Base-by-base conservation (phyloP, 2,329 filamentous ascomycete species). In the Penicillium sp. region DNA sequence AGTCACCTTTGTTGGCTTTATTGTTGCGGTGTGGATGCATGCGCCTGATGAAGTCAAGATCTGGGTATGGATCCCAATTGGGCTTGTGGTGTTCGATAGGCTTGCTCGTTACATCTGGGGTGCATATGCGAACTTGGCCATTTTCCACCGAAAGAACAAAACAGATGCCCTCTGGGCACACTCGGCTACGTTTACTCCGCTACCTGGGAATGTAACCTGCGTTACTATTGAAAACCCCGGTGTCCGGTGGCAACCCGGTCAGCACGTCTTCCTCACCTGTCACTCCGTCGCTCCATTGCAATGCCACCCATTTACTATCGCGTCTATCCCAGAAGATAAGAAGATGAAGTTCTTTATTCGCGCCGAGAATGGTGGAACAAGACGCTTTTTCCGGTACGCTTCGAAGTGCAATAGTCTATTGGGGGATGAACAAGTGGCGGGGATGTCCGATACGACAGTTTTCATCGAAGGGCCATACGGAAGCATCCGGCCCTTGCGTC, bases 241-340 rank as follows among this genome's bases (percentile, higher is more conserved):
- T 2, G 72, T 83, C 44, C 67, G 61, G 17, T 85, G 82, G 82
- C 72, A 64, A 26, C 73, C 82, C 3, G 82, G 82, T 1, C 81
- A 85, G 53, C 81, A 85, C 60, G 73, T 80, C 0, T 82, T 83
- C 56, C 66, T 85, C 2, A 77, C 77, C 5, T 82, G 72, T 57
- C 81, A 77, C 57, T 72, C 71, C 0, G 61, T 82, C 33, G 72
- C 74, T 17, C 80, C 79, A 1, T 64, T 84, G 2, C 79, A 84
- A 58, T 77, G 76, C 22, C 82, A 85, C 55, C 82, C 82, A 0
- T 84, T 84, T 59, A 84, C 80, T 1, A 80, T 84, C 51, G 69
- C 77, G 3, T 79, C 77, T 1, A 70, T 82, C 12, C 76, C 78
- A 0, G 69, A 71, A 34, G 79, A 82, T 57, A 70, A 72, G 1